Base-by-base conservation (phyloP, 345 rosid species). In the Clausena lansium region DNA sequence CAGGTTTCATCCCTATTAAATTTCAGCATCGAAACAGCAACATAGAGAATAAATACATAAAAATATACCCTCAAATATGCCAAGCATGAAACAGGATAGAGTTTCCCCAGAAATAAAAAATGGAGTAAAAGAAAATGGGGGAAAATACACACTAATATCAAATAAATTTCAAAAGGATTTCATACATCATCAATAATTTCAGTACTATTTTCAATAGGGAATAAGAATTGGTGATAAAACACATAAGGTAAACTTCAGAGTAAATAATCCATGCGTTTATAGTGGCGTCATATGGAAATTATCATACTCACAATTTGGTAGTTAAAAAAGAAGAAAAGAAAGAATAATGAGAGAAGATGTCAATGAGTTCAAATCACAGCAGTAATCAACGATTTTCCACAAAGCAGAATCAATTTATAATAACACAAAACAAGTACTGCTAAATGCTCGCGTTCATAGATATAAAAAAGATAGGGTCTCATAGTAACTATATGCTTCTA, bases 1-100 rank as follows among this genome's bases (percentile, higher is more conserved):
- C 95, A 71, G 91, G 95, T 77, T 68, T 28, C 71, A 77, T 70
- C 79, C 97, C 96, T 91, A 67, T 67, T 65, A 71, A 85, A 72
- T 54, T 65, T 63, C 39, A 64, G 59, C 33, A 80, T 52, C 68
- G 61, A 77, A 80, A 67, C 28, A 19, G 38, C 20, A 33, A 28
- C 30, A 67, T 33, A 19, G 11, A 30, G 63, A 22, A 41, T 60
- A 47, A 27, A 60, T 17, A 39, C 28, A 30, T 15, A 60, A 58
- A 65, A 19, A 22, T 4, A 6, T 7, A 17, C 3, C 36, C 9
- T 27, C 59, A 78, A 50, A 47, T 39, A n/a, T 65, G n/a, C 27
- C 13, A 67, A 59, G 20, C 33, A 60, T 35, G 22, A 57, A 58
- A 41, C 28, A 50, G 20, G 54, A 71, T 11, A 47, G 45, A 19